A percentile compares a stretch with the other conserved stretches of the same genome.
These are phyloP conservation scores for Anthoceros angustus DNA, from an alignment of 225 moss, liverwort and hornwort genomes.

Conservation along the genomic window DNA sequence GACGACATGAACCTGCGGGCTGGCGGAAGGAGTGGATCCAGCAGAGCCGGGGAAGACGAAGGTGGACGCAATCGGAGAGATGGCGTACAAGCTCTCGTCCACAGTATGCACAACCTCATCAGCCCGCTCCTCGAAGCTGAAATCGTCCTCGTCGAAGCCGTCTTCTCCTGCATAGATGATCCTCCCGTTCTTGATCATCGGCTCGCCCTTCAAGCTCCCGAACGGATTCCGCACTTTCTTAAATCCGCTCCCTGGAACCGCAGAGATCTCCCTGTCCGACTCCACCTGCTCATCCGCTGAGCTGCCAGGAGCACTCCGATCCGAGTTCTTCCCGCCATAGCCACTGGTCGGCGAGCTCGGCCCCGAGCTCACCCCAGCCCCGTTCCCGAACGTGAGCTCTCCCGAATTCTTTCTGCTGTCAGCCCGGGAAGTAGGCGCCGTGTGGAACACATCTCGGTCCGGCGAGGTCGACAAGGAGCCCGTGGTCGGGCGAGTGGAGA, in stretches of 20 bases:
- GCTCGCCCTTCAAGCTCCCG: slow-evolving; percentile 4
- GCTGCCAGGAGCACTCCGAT: neutral
- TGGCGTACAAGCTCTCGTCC: slow-evolving; percentile 4
- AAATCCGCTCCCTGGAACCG: neutral
- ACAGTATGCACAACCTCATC: neutral
- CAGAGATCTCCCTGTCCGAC: neutral
- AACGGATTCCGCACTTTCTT: neutral
- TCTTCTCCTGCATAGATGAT: neutral
- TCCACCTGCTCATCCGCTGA: neutral
- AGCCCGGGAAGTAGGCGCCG: neutral
- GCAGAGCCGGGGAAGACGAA: slow-evolving; percentile 1
- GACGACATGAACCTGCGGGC: neutral
- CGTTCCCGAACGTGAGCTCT: neutral
- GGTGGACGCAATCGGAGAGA: neutral
- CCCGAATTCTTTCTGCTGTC: neutral
- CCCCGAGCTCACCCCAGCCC: no score
- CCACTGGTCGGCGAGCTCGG: no score
- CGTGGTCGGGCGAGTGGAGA: neutral
- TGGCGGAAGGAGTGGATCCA: neutral
- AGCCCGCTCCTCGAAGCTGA: slow-evolving; percentile 2
- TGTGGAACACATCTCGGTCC: neutral
- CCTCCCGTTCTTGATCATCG: slow-evolving; percentile 1
- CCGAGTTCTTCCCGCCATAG: neutral
- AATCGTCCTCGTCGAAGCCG: slow-evolving; percentile 3
- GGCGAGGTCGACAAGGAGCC: neutral